Evolutionary conservation across 2,329 filamentous ascomycete genomes (phyloP).

Genomic region (Claviceps arundinis): DNA sequence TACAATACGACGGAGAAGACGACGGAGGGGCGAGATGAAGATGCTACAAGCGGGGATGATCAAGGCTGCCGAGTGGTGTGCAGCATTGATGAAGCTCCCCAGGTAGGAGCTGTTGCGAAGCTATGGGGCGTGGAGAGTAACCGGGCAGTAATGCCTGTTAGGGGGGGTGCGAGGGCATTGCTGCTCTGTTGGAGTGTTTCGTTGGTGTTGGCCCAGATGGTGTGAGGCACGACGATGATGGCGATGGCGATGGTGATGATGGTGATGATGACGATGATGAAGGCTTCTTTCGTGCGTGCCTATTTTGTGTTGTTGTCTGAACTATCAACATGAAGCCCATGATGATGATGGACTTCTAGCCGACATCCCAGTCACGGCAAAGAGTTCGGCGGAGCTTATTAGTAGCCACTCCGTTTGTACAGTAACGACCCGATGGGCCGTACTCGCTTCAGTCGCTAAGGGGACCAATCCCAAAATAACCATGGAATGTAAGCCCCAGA

Average conservation of each 20-base stretch:
- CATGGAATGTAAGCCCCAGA: too few relatives aligned
- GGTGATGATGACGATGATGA: not conserved
- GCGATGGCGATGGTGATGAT: not conserved
- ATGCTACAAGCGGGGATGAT: not conserved
- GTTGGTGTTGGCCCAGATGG: not conserved
- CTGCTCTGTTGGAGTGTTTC: not conserved
- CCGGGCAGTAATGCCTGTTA: not conserved
- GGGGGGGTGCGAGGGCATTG: not conserved
- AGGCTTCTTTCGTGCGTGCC: too few relatives aligned
- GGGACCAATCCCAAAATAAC: too few relatives aligned
- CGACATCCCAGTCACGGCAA: not conserved
- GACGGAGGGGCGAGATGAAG: not conserved
- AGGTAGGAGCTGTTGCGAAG: slow-evolving; percentile 12
- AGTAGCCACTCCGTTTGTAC: too few relatives aligned
- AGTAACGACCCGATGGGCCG: too few relatives aligned
- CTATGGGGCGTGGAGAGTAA: slow-evolving; percentile 12
- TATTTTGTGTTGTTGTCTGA: too few relatives aligned
- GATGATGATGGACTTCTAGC: not conserved
- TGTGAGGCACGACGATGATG: not conserved
- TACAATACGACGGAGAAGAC: slow-evolving; percentile 29
- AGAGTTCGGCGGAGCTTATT: too few relatives aligned
- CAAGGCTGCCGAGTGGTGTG: slow-evolving; percentile 17
- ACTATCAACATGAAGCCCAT: too few relatives aligned
- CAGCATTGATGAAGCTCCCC: slow-evolving; percentile 20
- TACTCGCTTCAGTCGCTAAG: too few relatives aligned